Base-by-base conservation (phyloP, 108 stramenopile genomes). In the Cyclotella baltica region DNA sequence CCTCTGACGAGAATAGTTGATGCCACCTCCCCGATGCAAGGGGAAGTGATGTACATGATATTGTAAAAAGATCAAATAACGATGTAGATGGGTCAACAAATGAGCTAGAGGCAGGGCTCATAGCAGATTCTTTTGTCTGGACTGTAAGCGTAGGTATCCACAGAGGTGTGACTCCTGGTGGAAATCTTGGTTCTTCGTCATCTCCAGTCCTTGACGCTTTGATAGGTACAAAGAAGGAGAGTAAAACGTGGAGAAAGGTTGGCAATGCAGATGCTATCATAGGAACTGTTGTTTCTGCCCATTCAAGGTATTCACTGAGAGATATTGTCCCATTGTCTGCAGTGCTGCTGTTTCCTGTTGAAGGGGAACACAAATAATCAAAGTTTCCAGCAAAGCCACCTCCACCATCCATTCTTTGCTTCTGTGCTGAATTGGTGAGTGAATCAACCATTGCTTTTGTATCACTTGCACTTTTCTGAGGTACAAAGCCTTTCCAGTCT, bases 1-100 rank as follows among this genome's bases (percentile, higher is more conserved):
- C 80, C 19, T 87, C 86, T 9, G 92, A 92, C 6, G 94, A 90
- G 68, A 92, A 95, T 59, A 95, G 63, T 11, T 90, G 85, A 82
- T 89, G 86, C 72, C 84, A 95, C 74, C 56, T 29, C 48, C 78
- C 70, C 19, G 64, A 77, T 27, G 69, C 65, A 59, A 83, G 63
- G 8, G 71, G 59, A 35, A 79, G 64, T 0, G 84, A 76, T 31
- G 81, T 78, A 37, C 76, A 83, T 13, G 77, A 48, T 27, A 83
- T 35, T 22, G 73, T 56, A 62, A 78, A 81, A 1, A 77, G 64
- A 52, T 81, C 67, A 34, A 73, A 72, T 4, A 72, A 67, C 16
- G 58, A 52, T 43, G 34, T 37, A 29, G 38, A 27, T 58, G 76
- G 70, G 10, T 68, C 27, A 16, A 46, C 43, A 30, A 83, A 72